These are phyloP conservation scores for Cladochytrium replicatum DNA, from an alignment of 192 early-diverging fungal genomes.

Conservation along the genomic window DNA sequence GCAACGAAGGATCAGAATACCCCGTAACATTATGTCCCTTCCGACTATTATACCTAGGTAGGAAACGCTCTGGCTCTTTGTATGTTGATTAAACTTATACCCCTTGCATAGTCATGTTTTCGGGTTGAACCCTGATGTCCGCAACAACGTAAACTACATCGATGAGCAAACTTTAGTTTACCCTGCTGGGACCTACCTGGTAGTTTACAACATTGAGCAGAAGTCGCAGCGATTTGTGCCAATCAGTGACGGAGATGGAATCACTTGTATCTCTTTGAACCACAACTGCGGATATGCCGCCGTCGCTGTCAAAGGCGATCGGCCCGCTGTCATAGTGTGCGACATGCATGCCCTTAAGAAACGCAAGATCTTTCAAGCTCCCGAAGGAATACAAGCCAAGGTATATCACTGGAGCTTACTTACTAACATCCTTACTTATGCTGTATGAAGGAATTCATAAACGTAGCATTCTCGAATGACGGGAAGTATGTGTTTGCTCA, in stretches of 20 bases:
- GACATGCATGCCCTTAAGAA: no score
- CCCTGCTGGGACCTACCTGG: constrained; percentile 38
- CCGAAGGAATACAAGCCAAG: no score
- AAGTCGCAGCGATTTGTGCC: constrained; percentile 37
- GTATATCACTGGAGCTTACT: no score
- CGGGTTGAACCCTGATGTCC: constrained; percentile 34
- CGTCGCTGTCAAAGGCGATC: no score
- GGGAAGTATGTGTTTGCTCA: constrained; percentile 34
- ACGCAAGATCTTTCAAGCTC: no score
- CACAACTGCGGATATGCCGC: no score
- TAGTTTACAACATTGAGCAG: constrained; percentile 44
- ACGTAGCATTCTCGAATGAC: constrained; percentile 34
- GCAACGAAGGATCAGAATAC: no score
- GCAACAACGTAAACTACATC: constrained; percentile 26
- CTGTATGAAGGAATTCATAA: constrained; percentile 38
- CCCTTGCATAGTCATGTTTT: constrained; percentile 46
- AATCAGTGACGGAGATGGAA: constrained; percentile 31
- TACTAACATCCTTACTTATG: not conserved
- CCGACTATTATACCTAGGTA: constrained; percentile 2
- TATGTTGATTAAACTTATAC: no score
- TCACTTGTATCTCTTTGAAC: constrained; percentile 31
- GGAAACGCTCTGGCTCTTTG: no score
- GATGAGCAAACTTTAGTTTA: constrained; percentile 45
- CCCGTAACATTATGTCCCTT: constrained; percentile 7
- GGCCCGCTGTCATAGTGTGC: no score